Conservation (phyloP, 305 asterid genomes). For the Fraxinus nigra region DNA sequence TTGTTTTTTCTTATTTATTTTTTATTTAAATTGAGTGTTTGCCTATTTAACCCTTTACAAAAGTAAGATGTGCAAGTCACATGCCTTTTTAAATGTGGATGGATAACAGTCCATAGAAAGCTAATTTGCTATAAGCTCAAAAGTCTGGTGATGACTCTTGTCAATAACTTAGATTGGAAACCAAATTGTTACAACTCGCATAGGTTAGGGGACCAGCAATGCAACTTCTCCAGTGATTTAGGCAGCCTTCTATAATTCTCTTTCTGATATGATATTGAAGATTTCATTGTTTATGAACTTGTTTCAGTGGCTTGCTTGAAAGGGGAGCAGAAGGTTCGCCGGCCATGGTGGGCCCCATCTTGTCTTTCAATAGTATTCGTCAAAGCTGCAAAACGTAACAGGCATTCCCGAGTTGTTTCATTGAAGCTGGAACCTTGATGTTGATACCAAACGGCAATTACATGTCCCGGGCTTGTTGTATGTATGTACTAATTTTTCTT, state of each 20-base stretch:
- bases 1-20: not conserved
- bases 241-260: not conserved
- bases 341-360: slow-evolving; percentile 98
- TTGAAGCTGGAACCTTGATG: slow-evolving; percentile 93
- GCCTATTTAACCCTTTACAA: not conserved
- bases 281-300: slow-evolving; percentile 23
- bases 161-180: not conserved
- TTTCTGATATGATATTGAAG: slow-evolving; percentile 5
- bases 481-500: slow-evolving; percentile 21
- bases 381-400: slow-evolving; percentile 75
- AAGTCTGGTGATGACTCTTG: not conserved
- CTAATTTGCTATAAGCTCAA: not conserved
- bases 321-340: slow-evolving; percentile 91
- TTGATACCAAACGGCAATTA: slow-evolving; percentile 18
- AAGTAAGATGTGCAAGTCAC: not conserved
- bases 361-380: slow-evolving; percentile 67
- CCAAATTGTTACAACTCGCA: not conserved
- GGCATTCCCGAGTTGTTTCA: slow-evolving; percentile 92
- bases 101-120: not conserved
- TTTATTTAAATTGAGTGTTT: not conserved
- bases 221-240: not conserved
- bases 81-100: not conserved
- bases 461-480: slow-evolving; percentile 18
- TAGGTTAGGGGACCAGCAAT: not conserved
- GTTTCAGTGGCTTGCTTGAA: slow-evolving; percentile 90